Evolutionary conservation across 1,139 yeast genomes (phyloP), one percentile per base, ranked within the genome.

Genomic region (Kodamaea derodonti): DNA sequence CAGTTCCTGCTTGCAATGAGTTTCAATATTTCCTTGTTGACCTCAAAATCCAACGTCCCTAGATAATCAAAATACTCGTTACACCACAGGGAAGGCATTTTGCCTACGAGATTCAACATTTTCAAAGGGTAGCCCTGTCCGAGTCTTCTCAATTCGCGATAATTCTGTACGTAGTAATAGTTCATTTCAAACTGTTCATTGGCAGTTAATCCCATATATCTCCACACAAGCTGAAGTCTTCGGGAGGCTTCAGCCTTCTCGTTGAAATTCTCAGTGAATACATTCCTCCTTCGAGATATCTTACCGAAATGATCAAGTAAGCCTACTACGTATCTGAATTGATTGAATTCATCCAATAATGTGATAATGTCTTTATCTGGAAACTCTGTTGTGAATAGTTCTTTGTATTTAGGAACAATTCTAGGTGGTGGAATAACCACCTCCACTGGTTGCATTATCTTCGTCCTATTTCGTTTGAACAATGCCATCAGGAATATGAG

Each of bases 381-480:
- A 12, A 71, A 66, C 20, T 62, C 65, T n/a, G n/a, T 28, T 69
- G 61, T 4, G 72, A 62, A 39, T 69, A 69, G 38, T 71, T 65
- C n/a, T n/a, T n/a, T n/a, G n/a, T n/a, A n/a, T n/a, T n/a, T n/a
- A n/a, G n/a, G n/a, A n/a, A n/a, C n/a, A n/a, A n/a, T n/a, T n/a
- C n/a, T n/a, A n/a, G n/a, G n/a, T n/a, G n/a, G n/a, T n/a, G n/a
- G n/a, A n/a, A n/a, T n/a, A n/a, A n/a, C n/a, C n/a, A n/a, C n/a
- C n/a, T n/a, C n/a, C n/a, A n/a, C n/a, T n/a, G n/a, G n/a, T n/a
- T n/a, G n/a, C n/a, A n/a, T n/a, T n/a, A n/a, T n/a, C n/a, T n/a
- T n/a, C n/a, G n/a, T n/a, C n/a, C n/a, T n/a, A n/a, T n/a, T n/a
- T n/a, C n/a, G n/a, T n/a, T n/a, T n/a, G n/a, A n/a, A n/a, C n/a